Percentiles rank a stretch among this genome's conserved stretches.
Conservation (phyloP, 2,329 filamentous ascomycete species). For the Phialemoniopsis sp. region DNA sequence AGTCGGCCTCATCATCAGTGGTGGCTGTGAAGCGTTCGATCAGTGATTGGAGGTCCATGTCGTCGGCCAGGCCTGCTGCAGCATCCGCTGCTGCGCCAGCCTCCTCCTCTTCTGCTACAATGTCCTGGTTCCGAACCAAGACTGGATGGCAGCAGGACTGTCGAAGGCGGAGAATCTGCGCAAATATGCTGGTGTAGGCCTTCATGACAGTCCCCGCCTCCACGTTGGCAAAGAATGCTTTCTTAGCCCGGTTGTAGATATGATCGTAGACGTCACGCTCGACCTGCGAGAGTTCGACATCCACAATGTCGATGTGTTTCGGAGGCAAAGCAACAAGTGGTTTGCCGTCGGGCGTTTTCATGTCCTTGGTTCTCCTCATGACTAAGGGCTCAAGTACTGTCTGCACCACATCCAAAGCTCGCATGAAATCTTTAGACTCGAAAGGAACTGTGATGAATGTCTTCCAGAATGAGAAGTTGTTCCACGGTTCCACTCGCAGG, state of each 20-base stretch:
- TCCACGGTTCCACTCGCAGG: slow-evolving; percentile 93
- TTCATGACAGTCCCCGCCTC: slow-evolving; percentile 92
- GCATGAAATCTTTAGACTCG: slow-evolving; percentile 89
- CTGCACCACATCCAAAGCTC: slow-evolving; percentile 92
- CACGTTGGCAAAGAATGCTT: slow-evolving; percentile 79
- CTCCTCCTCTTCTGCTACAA: slow-evolving; percentile 85
- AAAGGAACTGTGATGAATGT: slow-evolving; percentile 98
- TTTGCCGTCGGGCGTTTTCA: slow-evolving; percentile 85
- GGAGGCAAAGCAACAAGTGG: slow-evolving; percentile 76
- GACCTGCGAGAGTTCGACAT: slow-evolving; percentile 77
- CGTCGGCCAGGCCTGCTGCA: slow-evolving; percentile 78
- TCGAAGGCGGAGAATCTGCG: slow-evolving; percentile 86
- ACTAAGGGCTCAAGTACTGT: slow-evolving; percentile 96
- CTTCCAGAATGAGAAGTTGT: slow-evolving; percentile 98
- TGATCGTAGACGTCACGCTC: slow-evolving; percentile 92
- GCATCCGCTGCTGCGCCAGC: slow-evolving; percentile 75
- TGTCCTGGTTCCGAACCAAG: slow-evolving; percentile 77
- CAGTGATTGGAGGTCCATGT: slow-evolving; percentile 89
- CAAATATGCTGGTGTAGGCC: slow-evolving; percentile 95
- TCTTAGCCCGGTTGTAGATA: slow-evolving; percentile 78
- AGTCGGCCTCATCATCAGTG: slow-evolving; percentile 57
- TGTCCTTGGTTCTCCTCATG: slow-evolving; percentile 90
- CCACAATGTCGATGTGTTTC: slow-evolving; percentile 78
- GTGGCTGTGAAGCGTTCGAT: slow-evolving; percentile 78
- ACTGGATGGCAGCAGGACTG: slow-evolving; percentile 94